Conservation (phyloP, 2,329 filamentous ascomycete species). For the Stagonosporopsis rhizophila region DNA sequence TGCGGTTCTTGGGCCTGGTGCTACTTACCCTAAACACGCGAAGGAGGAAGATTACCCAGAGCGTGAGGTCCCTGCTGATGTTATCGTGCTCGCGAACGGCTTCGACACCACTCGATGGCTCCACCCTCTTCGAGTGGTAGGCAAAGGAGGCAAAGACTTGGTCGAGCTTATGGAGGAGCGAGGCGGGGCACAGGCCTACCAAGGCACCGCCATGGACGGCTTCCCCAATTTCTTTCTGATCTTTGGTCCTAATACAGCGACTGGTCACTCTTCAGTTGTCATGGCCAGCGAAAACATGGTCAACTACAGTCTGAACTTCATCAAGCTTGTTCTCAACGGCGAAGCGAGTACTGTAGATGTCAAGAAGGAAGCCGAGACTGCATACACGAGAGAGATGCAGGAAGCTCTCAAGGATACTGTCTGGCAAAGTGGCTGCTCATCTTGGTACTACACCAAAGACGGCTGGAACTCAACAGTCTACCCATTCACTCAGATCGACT, state of each 20-base stretch:
- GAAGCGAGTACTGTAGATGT: conserved; percentile 88
- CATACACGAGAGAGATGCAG: conserved; percentile 54
- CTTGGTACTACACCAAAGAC: conserved; percentile 77
- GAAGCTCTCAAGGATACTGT: conserved; percentile 59
- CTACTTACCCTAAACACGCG: conserved; percentile 53
- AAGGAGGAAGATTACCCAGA: conserved; percentile 43
- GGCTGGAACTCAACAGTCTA: conserved; percentile 79
- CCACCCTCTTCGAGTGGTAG: conserved; percentile 61
- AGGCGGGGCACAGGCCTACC: conserved; percentile 69
- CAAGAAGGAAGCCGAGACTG: conserved; percentile 79
- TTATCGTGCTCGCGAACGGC: conserved; percentile 68
- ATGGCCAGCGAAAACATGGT: conserved; percentile 68
- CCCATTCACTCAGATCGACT: conserved; percentile 60
- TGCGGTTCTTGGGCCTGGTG: conserved; percentile 60
- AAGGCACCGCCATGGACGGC: conserved; percentile 61
- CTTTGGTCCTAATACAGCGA: conserved; percentile 68
- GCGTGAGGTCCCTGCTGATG: conserved; percentile 61
- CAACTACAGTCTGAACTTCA: conserved; percentile 66
- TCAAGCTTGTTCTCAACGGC: conserved; percentile 78
- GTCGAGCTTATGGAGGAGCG: conserved; percentile 64
- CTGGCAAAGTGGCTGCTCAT: conserved; percentile 59
- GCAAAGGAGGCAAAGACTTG: conserved; percentile 58
- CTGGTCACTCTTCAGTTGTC: conserved; percentile 67
- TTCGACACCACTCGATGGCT: conserved; percentile 65
- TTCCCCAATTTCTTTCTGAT: conserved; percentile 70